These are phyloP conservation scores for Purshia tridentata DNA, from an alignment of 306 rosid species.

Conservation along the genomic window DNA sequence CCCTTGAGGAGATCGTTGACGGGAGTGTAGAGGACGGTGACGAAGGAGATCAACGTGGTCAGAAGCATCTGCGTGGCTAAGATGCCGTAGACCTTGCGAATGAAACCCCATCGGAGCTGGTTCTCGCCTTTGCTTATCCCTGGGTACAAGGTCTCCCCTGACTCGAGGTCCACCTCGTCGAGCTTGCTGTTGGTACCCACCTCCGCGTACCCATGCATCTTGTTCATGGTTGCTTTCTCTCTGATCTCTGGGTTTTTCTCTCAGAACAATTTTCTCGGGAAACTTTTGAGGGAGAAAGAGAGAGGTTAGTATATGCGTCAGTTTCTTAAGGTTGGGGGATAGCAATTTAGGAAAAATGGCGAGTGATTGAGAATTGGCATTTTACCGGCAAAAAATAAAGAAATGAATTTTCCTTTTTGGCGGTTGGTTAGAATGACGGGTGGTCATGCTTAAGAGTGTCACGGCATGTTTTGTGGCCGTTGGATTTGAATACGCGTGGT, in stretches of 20 bases:
- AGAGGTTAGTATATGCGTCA: background rate
- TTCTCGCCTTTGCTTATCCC: conserved; percentile 78
- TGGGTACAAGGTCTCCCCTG: conserved; percentile 78
- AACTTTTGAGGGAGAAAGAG: conserved; percentile 9
- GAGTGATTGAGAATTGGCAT: background rate
- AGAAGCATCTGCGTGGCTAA: conserved; percentile 77
- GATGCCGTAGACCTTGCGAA: conserved; percentile 93
- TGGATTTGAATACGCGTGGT: background rate
- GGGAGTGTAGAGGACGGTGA: conserved; percentile 71
- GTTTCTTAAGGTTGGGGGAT: conserved; percentile 4
- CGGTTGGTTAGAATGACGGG: background rate
- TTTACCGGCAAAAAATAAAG: too few relatives aligned
- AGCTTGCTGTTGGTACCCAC: conserved; percentile 39
- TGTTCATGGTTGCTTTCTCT: background rate
- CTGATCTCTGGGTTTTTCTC: background rate
- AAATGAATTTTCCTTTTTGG: too few relatives aligned
- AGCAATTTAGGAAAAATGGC: background rate
- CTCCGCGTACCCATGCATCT: conserved; percentile 47
- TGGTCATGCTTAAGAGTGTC: background rate
- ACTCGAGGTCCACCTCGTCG: conserved; percentile 68
- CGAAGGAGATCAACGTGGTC: conserved; percentile 70
- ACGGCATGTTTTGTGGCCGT: background rate
- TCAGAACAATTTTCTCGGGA: conserved; percentile 19
- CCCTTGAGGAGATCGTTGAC: conserved; percentile 78
- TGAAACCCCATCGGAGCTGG: conserved; percentile 96